Percentiles rank a stretch among this genome's conserved stretches.
phyloP scores from a whole-genome alignment of 2,329 filamentous ascomycete genomes.

The Aspergillaceae sp. region DNA sequence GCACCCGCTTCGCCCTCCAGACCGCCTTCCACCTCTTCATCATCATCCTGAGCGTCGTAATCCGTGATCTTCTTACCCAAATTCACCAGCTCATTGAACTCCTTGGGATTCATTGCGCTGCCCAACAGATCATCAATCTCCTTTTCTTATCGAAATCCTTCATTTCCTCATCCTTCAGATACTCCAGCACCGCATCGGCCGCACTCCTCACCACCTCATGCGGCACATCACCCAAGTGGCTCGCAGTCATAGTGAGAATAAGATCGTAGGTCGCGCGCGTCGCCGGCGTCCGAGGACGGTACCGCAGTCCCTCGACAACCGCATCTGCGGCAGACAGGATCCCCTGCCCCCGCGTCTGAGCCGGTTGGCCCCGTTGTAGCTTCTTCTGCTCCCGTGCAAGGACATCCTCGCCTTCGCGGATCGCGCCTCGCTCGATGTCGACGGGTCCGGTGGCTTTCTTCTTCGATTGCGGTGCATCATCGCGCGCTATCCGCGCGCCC shows the following conservation, averaged over 20 bases:
- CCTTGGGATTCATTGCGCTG: slow-evolving; percentile 69
- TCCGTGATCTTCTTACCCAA: slow-evolving; percentile 98
- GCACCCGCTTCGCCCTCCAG: slow-evolving; percentile 56
- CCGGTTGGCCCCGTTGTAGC: slow-evolving; percentile 65
- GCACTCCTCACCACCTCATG: slow-evolving; percentile 88
- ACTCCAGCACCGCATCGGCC: slow-evolving; percentile 83
- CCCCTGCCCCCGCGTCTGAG: slow-evolving; percentile 62
- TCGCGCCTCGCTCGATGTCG: slow-evolving; percentile 63
- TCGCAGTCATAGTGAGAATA: slow-evolving; percentile 82
- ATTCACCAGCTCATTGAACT: slow-evolving; percentile 95
- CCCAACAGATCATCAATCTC: slow-evolving; percentile 91
- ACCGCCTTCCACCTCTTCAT: slow-evolving; percentile 72
- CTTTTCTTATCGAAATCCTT: slow-evolving; percentile 99
- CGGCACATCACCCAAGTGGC: slow-evolving; percentile 82
- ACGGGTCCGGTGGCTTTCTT: slow-evolving; percentile 58
- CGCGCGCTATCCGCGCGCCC: slow-evolving; percentile 74
- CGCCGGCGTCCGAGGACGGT: slow-evolving; percentile 81
- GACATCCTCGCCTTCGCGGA: slow-evolving; percentile 75
- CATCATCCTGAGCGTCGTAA: slow-evolving; percentile 92
- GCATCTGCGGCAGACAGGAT: slow-evolving; percentile 78
- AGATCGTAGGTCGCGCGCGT: slow-evolving; percentile 91
- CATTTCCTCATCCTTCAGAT: slow-evolving; percentile 86
- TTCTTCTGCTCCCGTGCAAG: slow-evolving; percentile 77
- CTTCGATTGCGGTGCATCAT: slow-evolving; percentile 71
- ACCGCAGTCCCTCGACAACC: slow-evolving; percentile 81